Conservation (phyloP, 495 filamentous ascomycete genomes). For the Neurospora sublineolata region DNA sequence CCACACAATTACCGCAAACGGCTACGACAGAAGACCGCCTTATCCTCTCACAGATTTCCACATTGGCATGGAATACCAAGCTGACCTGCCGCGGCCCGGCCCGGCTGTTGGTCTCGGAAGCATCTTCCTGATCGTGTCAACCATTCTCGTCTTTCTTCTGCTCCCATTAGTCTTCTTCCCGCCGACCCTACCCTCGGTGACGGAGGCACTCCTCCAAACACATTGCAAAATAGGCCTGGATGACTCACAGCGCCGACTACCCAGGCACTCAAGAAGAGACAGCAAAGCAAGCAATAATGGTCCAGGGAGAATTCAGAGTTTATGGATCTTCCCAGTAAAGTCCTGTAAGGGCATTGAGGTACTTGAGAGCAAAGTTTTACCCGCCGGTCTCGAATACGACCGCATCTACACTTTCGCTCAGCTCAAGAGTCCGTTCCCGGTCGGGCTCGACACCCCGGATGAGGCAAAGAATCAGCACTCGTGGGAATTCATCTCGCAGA, state of each 20-base stretch:
- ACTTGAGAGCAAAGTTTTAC: constrained; percentile 49
- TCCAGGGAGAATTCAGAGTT: constrained; percentile 50
- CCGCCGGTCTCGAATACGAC: constrained; percentile 70
- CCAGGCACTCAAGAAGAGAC: constrained; percentile 12
- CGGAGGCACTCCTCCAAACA: constrained; percentile 37
- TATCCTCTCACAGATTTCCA: background rate
- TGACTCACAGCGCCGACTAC: constrained; percentile 28
- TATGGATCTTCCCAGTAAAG: constrained; percentile 85
- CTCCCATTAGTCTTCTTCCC: no score
- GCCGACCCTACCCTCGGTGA: constrained; percentile 30
- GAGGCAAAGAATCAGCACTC: constrained; percentile 36
- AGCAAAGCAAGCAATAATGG: constrained; percentile 17
- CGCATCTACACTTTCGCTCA: constrained; percentile 76
- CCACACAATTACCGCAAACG: background rate
- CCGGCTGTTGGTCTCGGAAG: constrained; percentile 15
- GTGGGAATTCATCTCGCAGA: constrained; percentile 76
- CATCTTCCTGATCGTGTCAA: constrained; percentile 35
- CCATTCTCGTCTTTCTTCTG: constrained; percentile 37
- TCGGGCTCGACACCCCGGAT: constrained; percentile 23
- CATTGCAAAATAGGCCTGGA: constrained; percentile 29
- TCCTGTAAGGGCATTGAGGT: constrained; percentile 75
- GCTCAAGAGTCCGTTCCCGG: constrained; percentile 43
- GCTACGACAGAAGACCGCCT: background rate
- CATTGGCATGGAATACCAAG: background rate
- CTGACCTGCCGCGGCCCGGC: constrained; percentile 6